Evolutionary conservation across 1,139 yeast species (phyloP), one percentile per base, ranked within the genome.

Genomic region (Yamadazyma sp.): DNA sequence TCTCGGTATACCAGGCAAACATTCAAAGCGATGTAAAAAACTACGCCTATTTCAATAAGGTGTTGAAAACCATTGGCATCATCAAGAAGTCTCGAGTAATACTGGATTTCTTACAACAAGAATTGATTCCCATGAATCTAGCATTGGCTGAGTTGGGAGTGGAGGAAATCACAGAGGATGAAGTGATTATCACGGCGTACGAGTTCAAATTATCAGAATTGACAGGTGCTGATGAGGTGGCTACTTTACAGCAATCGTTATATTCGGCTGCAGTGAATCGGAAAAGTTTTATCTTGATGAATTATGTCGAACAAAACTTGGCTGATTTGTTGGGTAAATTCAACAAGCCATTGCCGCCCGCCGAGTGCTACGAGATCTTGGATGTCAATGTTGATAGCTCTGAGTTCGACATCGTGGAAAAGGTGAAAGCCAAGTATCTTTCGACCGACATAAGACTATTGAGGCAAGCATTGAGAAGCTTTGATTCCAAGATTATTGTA

Each of bases 161-260:
- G 17, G 83, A 77, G 48, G 79, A 76, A 27, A 70, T 78, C 5
- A 83, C 87, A 3, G 94, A 84, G 54, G 92, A 84, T 53, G 94
- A 85, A 44, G 79, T 85, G 31, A 77, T 85, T 4, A 70, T 80
- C 25, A 83, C 92, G 1, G 88, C 91, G 0, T 82, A 75, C 50
- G 80, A 83, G 42, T 70, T 81, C 38, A 81, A 81, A 44, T 61
- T 74, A 3, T 76, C 75, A 36, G 92, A 84, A 38, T 24, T 47
- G 8, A 81, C 88, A 0, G 64, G 41, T 59, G 51, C 60, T 0
- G 83, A 53, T 59, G 81, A 59, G 65, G 81, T 60, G 47, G 39
- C 40, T 1, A 52, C 62, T 20, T 48, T 69, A 23, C 61, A 69
- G 35, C 62, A 58, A 38, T 54, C 74, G 1, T 55, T 73, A 28